phyloP scores from a whole-genome alignment of 2,329 filamentous ascomycete species.

The Exophiala sideris region DNA sequence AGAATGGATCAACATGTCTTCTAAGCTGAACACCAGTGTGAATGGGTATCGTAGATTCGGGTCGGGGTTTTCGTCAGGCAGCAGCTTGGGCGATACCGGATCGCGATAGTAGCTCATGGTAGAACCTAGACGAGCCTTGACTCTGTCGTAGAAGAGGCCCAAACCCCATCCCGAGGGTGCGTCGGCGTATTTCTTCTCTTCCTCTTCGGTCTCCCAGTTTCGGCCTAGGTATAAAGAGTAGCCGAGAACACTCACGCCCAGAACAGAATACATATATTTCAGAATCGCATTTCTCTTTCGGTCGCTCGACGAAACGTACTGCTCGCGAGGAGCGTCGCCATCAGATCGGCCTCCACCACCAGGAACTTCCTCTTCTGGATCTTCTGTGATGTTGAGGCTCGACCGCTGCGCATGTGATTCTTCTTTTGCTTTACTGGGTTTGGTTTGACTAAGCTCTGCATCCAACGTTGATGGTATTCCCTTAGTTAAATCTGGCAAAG shows the following conservation, averaged over 20 bases:
- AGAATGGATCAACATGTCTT: slow-evolving; percentile 90
- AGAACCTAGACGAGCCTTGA: slow-evolving; percentile 68
- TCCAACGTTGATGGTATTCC: slow-evolving; percentile 90
- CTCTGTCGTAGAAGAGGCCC: slow-evolving; percentile 74
- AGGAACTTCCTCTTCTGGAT: slow-evolving; percentile 47
- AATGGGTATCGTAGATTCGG: slow-evolving; percentile 80
- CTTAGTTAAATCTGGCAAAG: slow-evolving; percentile 86
- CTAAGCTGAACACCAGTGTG: slow-evolving; percentile 85
- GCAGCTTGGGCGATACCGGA: slow-evolving; percentile 86
- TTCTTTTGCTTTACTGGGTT: slow-evolving; percentile 40
- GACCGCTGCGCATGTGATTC: slow-evolving; percentile 29
- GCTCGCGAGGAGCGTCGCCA: slow-evolving; percentile 66
- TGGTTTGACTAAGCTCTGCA: slow-evolving; percentile 61
- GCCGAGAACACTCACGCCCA: slow-evolving; percentile 55
- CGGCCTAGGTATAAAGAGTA: slow-evolving; percentile 75
- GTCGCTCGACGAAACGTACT: slow-evolving; percentile 89
- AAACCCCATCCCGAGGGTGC: slow-evolving; percentile 77
- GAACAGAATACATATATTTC: slow-evolving; percentile 66
- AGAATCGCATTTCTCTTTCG: slow-evolving; percentile 72
- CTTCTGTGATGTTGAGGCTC: slow-evolving; percentile 53
- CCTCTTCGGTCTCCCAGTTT: slow-evolving; percentile 76
- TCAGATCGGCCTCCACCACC: slow-evolving; percentile 56
- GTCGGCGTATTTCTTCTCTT: slow-evolving; percentile 65
- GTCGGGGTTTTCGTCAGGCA: slow-evolving; percentile 64
- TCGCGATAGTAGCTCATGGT: slow-evolving; percentile 92